These are phyloP conservation scores for Stephanodiscus triporus DNA, from an alignment of 108 stramenopile species.

Conservation along the genomic window DNA sequence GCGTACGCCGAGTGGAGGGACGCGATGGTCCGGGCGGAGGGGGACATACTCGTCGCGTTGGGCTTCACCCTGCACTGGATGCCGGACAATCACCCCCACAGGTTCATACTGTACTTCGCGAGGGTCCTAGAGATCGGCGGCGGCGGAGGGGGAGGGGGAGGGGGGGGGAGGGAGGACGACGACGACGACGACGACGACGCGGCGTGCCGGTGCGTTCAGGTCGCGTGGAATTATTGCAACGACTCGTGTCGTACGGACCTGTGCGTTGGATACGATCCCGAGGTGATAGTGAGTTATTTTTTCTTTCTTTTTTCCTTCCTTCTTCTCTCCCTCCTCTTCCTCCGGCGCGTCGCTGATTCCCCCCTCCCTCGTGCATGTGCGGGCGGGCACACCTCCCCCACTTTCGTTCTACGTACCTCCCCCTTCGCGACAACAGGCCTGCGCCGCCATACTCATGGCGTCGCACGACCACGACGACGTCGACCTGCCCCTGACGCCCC, in stretches of 20 bases:
- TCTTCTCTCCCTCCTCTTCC: no score
- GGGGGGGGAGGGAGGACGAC: neutral
- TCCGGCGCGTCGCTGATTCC: no score
- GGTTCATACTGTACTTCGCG: constrained; percentile 71
- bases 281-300: constrained; percentile 60
- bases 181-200: constrained; percentile 1
- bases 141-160: neutral
- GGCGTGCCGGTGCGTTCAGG: constrained; percentile 48
- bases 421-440: no score
- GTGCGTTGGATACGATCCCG: constrained; percentile 73
- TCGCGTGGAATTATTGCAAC: constrained; percentile 89
- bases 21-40: constrained; percentile 54
- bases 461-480: constrained; percentile 42
- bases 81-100: constrained; percentile 79
- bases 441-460: constrained; percentile 65
- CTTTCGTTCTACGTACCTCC: no score
- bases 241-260: constrained; percentile 82
- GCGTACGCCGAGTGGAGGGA: constrained; percentile 73
- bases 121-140: constrained; percentile 49
- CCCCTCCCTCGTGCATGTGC: neutral
- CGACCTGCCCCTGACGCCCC: constrained; percentile 51
- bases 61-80: constrained; percentile 89
- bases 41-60: constrained; percentile 60
- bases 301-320: neutral
- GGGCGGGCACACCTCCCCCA: neutral